Evolutionary conservation across 306 rosid genomes (phyloP).

Genomic region (Citrullus mucosospermus): DNA sequence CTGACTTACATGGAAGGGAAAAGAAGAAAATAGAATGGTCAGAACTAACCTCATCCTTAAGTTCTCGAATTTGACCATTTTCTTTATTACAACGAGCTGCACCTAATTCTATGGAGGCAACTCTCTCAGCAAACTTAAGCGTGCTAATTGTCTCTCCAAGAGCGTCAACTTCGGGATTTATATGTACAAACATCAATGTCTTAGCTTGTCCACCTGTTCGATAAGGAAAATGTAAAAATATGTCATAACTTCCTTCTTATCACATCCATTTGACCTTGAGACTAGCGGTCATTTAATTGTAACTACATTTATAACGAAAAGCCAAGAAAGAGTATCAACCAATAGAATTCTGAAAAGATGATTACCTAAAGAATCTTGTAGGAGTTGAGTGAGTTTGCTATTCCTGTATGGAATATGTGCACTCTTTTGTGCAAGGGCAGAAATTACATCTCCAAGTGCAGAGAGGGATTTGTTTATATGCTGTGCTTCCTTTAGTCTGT

Average conservation of each 20-base stretch:
- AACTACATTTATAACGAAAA: conserved; percentile 10
- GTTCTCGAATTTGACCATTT: conserved; percentile 71
- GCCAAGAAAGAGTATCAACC: background rate
- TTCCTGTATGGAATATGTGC: conserved; percentile 86
- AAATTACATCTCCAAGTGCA: conserved; percentile 94
- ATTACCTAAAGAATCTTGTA: conserved; percentile 91
- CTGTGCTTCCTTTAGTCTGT: conserved; percentile 92
- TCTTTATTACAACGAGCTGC: conserved; percentile 86
- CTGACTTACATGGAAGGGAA: background rate
- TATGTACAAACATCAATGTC: conserved; percentile 97
- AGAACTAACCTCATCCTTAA: conserved; percentile 71
- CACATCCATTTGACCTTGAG: background rate
- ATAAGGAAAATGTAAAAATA: background rate
- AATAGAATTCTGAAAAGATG: background rate
- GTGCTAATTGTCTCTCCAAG: conserved; percentile 95
- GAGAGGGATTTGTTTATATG: conserved; percentile 91
- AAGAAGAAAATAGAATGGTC: conserved; percentile 11
- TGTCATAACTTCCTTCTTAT: background rate
- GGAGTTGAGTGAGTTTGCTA: conserved; percentile 92
- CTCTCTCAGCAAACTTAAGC: conserved; percentile 96
- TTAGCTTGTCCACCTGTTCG: conserved; percentile 85
- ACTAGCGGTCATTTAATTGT: background rate
- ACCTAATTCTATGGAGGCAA: conserved; percentile 86
- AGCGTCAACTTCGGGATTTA: conserved; percentile 75
- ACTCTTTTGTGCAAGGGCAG: conserved; percentile 94